These are phyloP conservation scores for Stephania japonica DNA, from an alignment of 164 flowering plant species.

Conservation along the genomic window DNA sequence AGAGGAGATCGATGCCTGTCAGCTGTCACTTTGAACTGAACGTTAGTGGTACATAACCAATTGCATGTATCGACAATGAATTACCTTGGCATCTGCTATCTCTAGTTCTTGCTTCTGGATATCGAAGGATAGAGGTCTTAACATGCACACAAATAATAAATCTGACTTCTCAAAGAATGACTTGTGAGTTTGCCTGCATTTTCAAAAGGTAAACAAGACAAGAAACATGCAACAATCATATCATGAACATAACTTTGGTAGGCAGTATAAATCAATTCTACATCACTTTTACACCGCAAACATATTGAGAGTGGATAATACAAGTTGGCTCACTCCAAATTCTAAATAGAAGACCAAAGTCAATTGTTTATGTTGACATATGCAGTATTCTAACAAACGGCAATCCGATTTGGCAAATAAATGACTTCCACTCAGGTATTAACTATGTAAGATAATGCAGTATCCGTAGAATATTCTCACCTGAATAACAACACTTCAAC, in stretches of 20 bases:
- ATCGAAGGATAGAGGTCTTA: conserved; percentile 45
- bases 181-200: conserved; percentile 54
- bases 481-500: conserved; percentile 75
- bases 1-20: too few species aligned
- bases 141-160: conserved; percentile 64
- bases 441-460: background rate
- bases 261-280: too few species aligned
- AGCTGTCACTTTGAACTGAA: background rate
- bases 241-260: too few species aligned
- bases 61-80: background rate
- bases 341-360: too few species aligned
- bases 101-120: conserved; percentile 61
- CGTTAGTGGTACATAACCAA: background rate
- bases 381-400: background rate
- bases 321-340: too few species aligned
- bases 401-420: background rate
- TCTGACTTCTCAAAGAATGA: conserved; percentile 64
- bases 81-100: conserved; percentile 66
- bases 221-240: background rate
- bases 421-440: background rate
- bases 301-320: too few species aligned
- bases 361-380: too few species aligned
- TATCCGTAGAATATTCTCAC: conserved; percentile 23
- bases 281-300: too few species aligned
- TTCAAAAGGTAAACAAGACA: background rate